Evolutionary conservation across 768 basidiomycete genomes (phyloP).

Genomic region (Leccinum truebloodii): DNA sequence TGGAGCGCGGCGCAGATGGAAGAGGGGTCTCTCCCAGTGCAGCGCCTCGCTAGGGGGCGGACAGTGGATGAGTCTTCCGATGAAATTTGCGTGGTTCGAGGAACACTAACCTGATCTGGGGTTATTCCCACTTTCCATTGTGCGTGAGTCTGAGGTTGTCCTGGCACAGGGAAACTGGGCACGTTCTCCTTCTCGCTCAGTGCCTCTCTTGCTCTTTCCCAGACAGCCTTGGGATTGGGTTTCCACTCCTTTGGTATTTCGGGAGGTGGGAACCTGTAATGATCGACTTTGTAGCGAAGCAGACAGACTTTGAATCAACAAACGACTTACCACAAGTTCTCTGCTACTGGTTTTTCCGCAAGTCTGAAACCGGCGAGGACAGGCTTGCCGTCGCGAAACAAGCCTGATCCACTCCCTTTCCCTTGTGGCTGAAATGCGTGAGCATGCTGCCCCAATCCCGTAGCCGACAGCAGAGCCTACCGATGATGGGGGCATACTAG

Average conservation of each 20-base stretch:
- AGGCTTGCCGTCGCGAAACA: constrained; percentile 74
- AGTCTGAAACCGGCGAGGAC: constrained; percentile 78
- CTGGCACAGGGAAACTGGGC: constrained; percentile 19
- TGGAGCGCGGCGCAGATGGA: constrained; percentile 68
- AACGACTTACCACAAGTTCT: constrained; percentile 63
- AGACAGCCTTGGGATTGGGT: constrained; percentile 80
- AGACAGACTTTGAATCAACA: constrained; percentile 8
- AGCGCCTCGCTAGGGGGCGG: constrained; percentile 63
- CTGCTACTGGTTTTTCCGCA: constrained; percentile 62
- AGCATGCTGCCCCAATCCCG: background rate
- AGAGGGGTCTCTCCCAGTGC: constrained; percentile 82
- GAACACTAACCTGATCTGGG: constrained; percentile 65
- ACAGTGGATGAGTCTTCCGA: constrained; percentile 7
- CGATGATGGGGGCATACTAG: constrained; percentile 2
- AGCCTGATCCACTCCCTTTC: constrained; percentile 11
- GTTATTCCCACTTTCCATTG: constrained; percentile 63
- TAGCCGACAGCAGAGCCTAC: constrained; percentile 10
- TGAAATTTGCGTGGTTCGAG: background rate
- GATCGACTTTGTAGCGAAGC: constrained; percentile 18
- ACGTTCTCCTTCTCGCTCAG: constrained; percentile 47
- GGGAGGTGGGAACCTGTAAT: constrained; percentile 76
- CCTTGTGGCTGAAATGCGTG: constrained; percentile 23
- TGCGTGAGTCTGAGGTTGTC: constrained; percentile 37
- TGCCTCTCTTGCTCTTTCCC: constrained; percentile 49
- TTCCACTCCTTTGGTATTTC: constrained; percentile 84